A percentile compares a stretch with the other conserved stretches of the same genome.
phyloP scores from a whole-genome alignment of 2,329 filamentous ascomycete species.

The Cryphonectria nitschkei region DNA sequence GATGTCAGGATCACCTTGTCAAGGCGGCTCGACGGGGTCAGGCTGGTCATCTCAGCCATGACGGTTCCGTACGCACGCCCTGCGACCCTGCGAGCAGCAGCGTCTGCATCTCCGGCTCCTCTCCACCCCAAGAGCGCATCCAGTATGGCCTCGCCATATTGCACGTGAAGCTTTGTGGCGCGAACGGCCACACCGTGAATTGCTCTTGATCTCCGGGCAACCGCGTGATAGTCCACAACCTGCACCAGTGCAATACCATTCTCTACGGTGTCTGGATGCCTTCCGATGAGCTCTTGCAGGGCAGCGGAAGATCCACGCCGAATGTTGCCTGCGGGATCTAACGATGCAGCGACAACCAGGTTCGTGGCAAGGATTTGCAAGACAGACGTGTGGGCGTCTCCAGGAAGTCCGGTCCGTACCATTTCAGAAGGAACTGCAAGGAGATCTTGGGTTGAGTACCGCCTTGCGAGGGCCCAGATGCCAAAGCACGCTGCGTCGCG shows the following conservation, averaged over 20 bases:
- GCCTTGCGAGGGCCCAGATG: constrained; percentile 87
- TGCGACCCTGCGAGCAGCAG: constrained; percentile 71
- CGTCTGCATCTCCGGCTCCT: constrained; percentile 81
- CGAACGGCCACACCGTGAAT: constrained; percentile 75
- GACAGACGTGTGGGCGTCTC: constrained; percentile 51
- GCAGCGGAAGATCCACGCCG: constrained; percentile 90
- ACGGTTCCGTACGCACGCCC: constrained; percentile 70
- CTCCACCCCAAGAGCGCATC: constrained; percentile 80
- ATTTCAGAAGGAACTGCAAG: constrained; percentile 60
- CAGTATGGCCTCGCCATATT: constrained; percentile 72
- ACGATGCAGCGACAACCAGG: constrained; percentile 77
- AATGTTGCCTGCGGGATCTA: constrained; percentile 93
- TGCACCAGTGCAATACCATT: constrained; percentile 88
- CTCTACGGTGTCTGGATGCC: constrained; percentile 83
- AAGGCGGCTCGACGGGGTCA: not conserved
- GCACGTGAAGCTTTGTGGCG: constrained; percentile 68
- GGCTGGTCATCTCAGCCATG: constrained; percentile 44
- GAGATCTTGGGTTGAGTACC: constrained; percentile 82
- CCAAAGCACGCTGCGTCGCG: constrained; percentile 96
- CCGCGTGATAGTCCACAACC: constrained; percentile 87
- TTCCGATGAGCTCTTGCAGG: constrained; percentile 88
- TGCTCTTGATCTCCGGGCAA: constrained; percentile 83
- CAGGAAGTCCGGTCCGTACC: constrained; percentile 45
- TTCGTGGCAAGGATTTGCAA: constrained; percentile 81
- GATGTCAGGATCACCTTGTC: constrained; percentile 36